phyloP scores from a whole-genome alignment of 1,139 yeast genomes.

The Geotrichum siamense region DNA sequence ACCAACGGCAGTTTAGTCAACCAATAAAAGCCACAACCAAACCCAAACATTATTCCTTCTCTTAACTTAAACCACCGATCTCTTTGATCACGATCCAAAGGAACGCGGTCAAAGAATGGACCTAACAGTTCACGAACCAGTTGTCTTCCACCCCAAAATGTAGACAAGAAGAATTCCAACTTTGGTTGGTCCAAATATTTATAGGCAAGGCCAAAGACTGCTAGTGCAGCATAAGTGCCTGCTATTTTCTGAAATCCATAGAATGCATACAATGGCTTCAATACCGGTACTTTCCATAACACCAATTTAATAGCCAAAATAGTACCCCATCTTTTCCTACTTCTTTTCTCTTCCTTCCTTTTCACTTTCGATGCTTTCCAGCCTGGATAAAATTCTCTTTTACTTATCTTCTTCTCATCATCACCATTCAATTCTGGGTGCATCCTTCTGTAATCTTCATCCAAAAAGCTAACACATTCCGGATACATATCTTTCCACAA shows the following conservation, averaged over 20 bases:
- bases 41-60: conserved; percentile 53
- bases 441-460: conserved; percentile 34
- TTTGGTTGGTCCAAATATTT: conserved; percentile 34
- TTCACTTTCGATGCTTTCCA: neutral
- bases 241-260: conserved; percentile 41
- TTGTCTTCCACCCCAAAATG: conserved; percentile 44
- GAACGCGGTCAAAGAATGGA: conserved; percentile 48
- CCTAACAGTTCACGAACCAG: conserved; percentile 43
- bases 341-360: neutral
- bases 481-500: conserved; percentile 3
- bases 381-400: neutral
- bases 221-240: conserved; percentile 43
- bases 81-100: conserved; percentile 41
- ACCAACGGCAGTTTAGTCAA: conserved; percentile 43
- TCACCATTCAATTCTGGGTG: conserved; percentile 35
- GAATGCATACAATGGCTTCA: conserved; percentile 42
- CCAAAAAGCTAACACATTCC: conserved; percentile 36
- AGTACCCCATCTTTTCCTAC: neutral
- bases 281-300: neutral
- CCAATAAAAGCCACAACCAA: conserved; percentile 46
- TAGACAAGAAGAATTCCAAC: conserved; percentile 37
- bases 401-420: too few species aligned
- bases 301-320: neutral
- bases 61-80: conserved; percentile 50
- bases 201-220: conserved; percentile 36